Percentiles rank a stretch among this genome's conserved stretches.
These are phyloP conservation scores for Plasmodium vinckei DNA, from an alignment of 169 alveolate genomes.

Conservation along the genomic window DNA sequence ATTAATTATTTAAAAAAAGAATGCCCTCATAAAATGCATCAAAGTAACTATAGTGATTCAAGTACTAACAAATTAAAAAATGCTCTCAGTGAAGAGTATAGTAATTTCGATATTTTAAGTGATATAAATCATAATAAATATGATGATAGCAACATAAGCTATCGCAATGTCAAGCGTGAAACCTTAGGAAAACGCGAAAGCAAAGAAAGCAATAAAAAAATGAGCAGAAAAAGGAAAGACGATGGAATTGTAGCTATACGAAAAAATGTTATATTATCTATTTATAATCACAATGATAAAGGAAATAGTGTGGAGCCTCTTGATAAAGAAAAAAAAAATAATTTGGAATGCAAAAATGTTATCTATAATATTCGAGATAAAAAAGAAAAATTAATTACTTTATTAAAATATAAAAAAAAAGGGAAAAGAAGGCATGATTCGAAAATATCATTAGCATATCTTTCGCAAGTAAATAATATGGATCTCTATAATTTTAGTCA, in stretches of 20 bases:
- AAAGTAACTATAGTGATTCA: not conserved
- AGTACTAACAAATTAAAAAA: conserved; percentile 6
- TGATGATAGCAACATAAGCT: too few species aligned
- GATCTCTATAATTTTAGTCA: conserved; percentile 41
- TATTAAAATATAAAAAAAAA: conserved; percentile 1
- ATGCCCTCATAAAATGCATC: not conserved
- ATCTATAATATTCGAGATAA: not conserved
- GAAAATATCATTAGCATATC: conserved; percentile 1
- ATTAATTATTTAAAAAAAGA: conserved; percentile 14
- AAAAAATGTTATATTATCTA: conserved; percentile 33
- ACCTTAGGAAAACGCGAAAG: not conserved
- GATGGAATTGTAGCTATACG: not conserved
- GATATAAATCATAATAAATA: too few species aligned
- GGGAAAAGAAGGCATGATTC: conserved; percentile 7
- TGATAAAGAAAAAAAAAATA: not conserved
- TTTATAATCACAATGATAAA: conserved; percentile 26
- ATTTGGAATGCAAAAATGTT: not conserved
- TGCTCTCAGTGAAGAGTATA: too few species aligned
- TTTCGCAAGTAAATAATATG: conserved; percentile 2
- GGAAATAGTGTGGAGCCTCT: conserved; percentile 9
- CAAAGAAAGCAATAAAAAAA: not conserved
- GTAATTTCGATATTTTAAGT: too few species aligned
- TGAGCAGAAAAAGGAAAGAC: conserved; percentile 4
- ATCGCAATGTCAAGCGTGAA: conserved; percentile 2
- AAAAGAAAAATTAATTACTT: not conserved